phyloP scores from a whole-genome alignment of 306 rosid species.

The Rosa lucieae region DNA sequence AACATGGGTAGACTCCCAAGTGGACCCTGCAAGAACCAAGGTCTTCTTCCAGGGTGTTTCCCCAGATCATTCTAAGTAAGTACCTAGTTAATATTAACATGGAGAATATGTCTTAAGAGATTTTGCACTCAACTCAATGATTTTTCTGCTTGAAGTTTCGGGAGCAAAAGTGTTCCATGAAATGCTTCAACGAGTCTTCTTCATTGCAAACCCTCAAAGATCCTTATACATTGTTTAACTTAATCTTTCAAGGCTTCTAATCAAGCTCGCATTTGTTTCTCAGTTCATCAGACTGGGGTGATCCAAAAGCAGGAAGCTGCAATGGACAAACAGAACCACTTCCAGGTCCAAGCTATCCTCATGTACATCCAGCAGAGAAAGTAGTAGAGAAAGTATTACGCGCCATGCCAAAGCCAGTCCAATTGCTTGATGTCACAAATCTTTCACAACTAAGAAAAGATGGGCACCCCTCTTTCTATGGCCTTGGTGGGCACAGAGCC shows the following conservation, averaged over 20 bases:
- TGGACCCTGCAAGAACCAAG: slow-evolving; percentile 44
- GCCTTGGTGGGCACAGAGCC: slow-evolving; percentile 43
- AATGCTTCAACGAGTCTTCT: neutral
- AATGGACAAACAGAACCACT: slow-evolving; percentile 35
- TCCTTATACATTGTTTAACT: neutral
- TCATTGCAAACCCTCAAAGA: neutral
- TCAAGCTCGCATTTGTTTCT: neutral
- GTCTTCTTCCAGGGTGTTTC: slow-evolving; percentile 82
- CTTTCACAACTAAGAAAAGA: slow-evolving; percentile 66
- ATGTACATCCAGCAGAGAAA: slow-evolving; percentile 45
- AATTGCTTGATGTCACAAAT: slow-evolving; percentile 45
- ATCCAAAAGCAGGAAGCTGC: slow-evolving; percentile 34
- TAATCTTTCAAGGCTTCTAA: neutral
- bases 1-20: slow-evolving; percentile 56
- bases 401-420: slow-evolving; percentile 37
- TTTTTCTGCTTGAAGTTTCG: neutral
- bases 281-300: slow-evolving; percentile 54
- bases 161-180: neutral
- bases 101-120: neutral
- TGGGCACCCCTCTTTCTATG: slow-evolving; percentile 72
- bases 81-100: neutral
- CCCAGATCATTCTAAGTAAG: slow-evolving; percentile 70
- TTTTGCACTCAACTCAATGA: neutral
- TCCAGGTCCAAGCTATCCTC: slow-evolving; percentile 31
- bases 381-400: slow-evolving; percentile 43